Percentiles rank a stretch among this genome's conserved stretches.
Conservation (phyloP, 495 filamentous ascomycete species). For the Immersiella caudata region DNA sequence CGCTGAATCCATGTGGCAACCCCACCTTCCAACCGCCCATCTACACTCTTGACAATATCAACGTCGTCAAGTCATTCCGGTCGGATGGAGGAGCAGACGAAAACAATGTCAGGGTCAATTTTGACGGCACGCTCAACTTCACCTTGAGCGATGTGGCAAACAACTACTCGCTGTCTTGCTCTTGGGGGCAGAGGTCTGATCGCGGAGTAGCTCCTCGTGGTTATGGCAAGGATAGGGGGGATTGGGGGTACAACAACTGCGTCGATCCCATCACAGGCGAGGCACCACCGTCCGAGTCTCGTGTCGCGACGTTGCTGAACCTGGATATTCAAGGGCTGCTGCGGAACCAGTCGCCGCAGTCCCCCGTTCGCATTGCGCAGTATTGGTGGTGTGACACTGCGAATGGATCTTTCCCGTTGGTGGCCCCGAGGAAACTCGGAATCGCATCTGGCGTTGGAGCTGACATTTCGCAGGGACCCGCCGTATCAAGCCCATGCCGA, state of each 20-base stretch:
- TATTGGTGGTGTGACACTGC: slow-evolving; percentile 9
- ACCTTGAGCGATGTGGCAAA: slow-evolving; percentile 1
- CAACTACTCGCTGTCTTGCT: slow-evolving; percentile 10
- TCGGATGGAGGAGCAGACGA: background rate
- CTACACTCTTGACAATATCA: slow-evolving; percentile 4
- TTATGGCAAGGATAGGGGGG: background rate
- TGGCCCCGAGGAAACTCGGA: too few relatives aligned
- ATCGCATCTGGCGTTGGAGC: too few relatives aligned
- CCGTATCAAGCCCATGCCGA: slow-evolving; percentile 5
- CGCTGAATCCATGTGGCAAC: slow-evolving; percentile 11
- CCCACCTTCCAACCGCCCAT: slow-evolving; percentile 14
- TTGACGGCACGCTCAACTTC: slow-evolving; percentile 6
- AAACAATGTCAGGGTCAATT: background rate
- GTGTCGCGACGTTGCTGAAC: slow-evolving; percentile 4
- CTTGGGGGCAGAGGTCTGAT: background rate
- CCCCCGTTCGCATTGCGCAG: background rate
- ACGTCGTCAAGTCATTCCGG: background rate
- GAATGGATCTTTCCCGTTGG: slow-evolving; percentile 2
- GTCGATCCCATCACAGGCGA: background rate
- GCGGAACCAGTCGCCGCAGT: background rate
- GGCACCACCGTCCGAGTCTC: background rate
- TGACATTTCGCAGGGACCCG: slow-evolving; percentile 4
- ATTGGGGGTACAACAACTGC: slow-evolving; percentile 11
- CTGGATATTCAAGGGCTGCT: background rate
- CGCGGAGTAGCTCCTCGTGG: background rate